Evolutionary conservation across 192 early-diverging fungal species (phyloP), one percentile per base, ranked within the genome.

Genomic region (Podila clonocystis): DNA sequence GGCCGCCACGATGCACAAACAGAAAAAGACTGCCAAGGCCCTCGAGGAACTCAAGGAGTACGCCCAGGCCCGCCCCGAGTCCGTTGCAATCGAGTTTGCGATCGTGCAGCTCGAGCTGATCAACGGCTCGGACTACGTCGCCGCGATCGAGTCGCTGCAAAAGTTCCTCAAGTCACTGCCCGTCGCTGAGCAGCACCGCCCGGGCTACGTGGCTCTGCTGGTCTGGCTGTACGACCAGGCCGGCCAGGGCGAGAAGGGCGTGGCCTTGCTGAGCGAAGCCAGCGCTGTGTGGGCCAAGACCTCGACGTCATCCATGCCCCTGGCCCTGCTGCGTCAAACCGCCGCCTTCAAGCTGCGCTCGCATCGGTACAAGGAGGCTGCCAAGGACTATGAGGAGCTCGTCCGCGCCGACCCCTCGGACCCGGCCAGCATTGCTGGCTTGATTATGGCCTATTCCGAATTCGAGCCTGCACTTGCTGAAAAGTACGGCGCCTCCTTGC

Each of bases 171-270:
- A 70, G 24, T 45, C 31, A 5, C 55, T 84, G 3, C 76, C 82
- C 3, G 72, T 76, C 26, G 70, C 84, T 29, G 72, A 84, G 24
- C 70, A 71, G 59, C 83, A 92, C 55, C 84, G 84, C 45, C 91
- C 93, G 8, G 92, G 82, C 33, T 68, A 91, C 4, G 87, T 94
- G n/a, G 91, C 93, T 0, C 76, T 94, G 26, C 72, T 91, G 45
- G 89, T 93, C 12, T 93, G 91, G 91, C 68, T 94, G 36, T 91
- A 94, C 78, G 90, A 89, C 38, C 84, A 93, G 33, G 84, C 87
- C 11, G 87, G 84, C n/a, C 84, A 89, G 59, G 71, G 86, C 13
- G 87, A 91, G 36, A 87, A 87, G 31, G 87, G 91, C 3, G 84
- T 92, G 13, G 65, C 86, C 58, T 67, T 87, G 11, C 73, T 94